Percentiles rank a stretch among this genome's conserved stretches.
Evolutionary conservation across 108 stramenopile species (phyloP).

Genomic region (Cyclotella atomus): DNA sequence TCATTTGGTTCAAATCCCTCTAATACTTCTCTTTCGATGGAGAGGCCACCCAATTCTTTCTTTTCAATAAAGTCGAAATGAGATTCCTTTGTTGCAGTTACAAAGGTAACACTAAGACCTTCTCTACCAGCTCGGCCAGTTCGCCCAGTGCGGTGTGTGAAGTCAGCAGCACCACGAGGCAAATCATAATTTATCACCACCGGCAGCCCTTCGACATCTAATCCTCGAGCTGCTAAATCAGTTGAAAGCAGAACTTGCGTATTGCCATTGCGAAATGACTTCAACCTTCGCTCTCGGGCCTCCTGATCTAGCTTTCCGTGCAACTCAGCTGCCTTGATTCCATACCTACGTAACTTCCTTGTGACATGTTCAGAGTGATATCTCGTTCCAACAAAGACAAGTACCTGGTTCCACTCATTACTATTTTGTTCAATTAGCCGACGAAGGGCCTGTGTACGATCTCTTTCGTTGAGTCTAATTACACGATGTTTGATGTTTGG

Average conservation of each 20-base stretch:
- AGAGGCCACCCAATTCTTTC: slow-evolving; percentile 48
- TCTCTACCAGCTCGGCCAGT: slow-evolving; percentile 94
- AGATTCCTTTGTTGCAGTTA: slow-evolving; percentile 74
- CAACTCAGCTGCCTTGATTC: slow-evolving; percentile 80
- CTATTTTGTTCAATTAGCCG: slow-evolving; percentile 58
- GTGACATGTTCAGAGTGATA: slow-evolving; percentile 86
- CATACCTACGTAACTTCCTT: slow-evolving; percentile 70
- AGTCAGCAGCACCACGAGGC: slow-evolving; percentile 86
- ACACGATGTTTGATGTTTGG: slow-evolving; percentile 72
- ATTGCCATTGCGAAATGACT: slow-evolving; percentile 75
- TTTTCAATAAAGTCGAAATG: slow-evolving; percentile 78
- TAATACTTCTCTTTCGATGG: slow-evolving; percentile 61
- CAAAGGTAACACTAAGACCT: slow-evolving; percentile 90
- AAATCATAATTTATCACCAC: slow-evolving; percentile 92
- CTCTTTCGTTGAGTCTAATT: slow-evolving; percentile 62
- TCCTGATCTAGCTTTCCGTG: slow-evolving; percentile 96
- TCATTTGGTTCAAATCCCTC: slow-evolving; percentile 68
- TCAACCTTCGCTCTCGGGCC: slow-evolving; percentile 83
- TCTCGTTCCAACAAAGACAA: slow-evolving; percentile 93
- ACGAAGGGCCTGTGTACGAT: slow-evolving; percentile 71
- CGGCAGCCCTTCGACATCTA: slow-evolving; percentile 90
- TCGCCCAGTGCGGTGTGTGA: slow-evolving; percentile 94
- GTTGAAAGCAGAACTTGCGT: slow-evolving; percentile 91
- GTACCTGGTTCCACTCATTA: slow-evolving; percentile 74
- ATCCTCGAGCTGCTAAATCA: slow-evolving; percentile 95